Evolutionary conservation across 2,329 filamentous ascomycete genomes (phyloP).

Genomic region (Nemania diffusa): DNA sequence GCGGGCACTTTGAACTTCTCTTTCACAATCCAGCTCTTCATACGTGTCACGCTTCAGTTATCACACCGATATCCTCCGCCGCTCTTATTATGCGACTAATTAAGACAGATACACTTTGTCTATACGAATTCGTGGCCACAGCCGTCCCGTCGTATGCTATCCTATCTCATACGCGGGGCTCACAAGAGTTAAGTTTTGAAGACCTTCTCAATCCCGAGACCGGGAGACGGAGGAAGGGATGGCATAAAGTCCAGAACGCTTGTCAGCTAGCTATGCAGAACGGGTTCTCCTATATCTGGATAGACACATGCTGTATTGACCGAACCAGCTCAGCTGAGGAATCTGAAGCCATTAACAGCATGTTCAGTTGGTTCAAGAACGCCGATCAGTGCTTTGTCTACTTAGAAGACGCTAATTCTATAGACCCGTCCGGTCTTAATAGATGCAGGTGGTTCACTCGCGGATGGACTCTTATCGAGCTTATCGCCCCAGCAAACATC

Average conservation of each 20-base stretch:
- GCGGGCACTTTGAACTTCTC: too few relatives aligned
- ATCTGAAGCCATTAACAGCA: background rate
- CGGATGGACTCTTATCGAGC: background rate
- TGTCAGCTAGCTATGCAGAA: background rate
- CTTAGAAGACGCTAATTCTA: background rate
- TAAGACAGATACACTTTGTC: too few relatives aligned
- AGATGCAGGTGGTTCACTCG: background rate
- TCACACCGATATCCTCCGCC: too few relatives aligned
- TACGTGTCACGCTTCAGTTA: too few relatives aligned
- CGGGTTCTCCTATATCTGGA: background rate
- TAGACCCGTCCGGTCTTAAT: too few relatives aligned
- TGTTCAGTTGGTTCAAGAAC: background rate
- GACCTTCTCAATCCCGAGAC: background rate
- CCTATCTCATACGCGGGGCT: constrained; percentile 22
- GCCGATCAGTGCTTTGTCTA: background rate
- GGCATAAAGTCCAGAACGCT: background rate
- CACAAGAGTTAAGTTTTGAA: constrained; percentile 12
- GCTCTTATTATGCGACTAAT: too few relatives aligned
- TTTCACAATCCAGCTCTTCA: too few relatives aligned
- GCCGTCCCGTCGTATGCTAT: constrained; percentile 13
- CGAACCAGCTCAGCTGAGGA: background rate
- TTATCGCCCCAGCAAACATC: background rate
- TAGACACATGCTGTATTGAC: background rate
- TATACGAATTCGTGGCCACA: too few relatives aligned
- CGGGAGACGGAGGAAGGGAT: too few relatives aligned